Evolutionary conservation across 345 rosid genomes (phyloP).

Genomic region (Lepidium didymum): DNA sequence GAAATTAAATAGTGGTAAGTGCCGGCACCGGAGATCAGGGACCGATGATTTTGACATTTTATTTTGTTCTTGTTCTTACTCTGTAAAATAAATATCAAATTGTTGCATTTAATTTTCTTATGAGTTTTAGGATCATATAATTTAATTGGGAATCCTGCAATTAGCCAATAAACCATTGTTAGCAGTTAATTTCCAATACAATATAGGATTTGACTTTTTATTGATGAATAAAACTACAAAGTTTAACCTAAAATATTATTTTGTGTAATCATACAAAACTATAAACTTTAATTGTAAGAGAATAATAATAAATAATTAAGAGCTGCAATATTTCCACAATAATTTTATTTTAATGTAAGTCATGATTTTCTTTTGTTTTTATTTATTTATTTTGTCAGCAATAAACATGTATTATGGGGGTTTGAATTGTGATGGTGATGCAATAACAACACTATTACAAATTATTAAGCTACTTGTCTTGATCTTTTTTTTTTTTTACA

Average conservation of each 20-base stretch:
- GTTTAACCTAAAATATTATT: background rate
- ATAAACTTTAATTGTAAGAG: too few species aligned
- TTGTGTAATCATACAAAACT: background rate
- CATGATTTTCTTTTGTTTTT: too few species aligned
- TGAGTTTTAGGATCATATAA: background rate
- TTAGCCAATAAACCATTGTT: background rate
- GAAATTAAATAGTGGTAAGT: conserved; percentile 24
- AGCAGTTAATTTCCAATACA: background rate
- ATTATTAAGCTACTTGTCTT: too few species aligned
- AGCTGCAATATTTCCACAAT: too few species aligned
- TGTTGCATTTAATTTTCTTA: background rate
- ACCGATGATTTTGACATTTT: conserved; percentile 13
- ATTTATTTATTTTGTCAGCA: too few species aligned
- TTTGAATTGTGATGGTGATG: too few species aligned
- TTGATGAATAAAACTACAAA: background rate
- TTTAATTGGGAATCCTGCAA: background rate
- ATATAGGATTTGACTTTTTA: background rate
- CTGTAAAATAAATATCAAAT: background rate
- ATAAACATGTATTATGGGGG: too few species aligned
- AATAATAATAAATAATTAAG: too few species aligned
- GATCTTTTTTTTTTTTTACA: too few species aligned
- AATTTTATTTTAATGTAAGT: too few species aligned
- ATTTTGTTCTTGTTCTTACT: background rate
- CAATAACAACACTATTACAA: too few species aligned
- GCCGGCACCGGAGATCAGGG: conserved; percentile 28